Evolutionary conservation across 2,329 filamentous ascomycete species (phyloP), one percentile per base, ranked within the genome.

Genomic region (Penicillium sp.): DNA sequence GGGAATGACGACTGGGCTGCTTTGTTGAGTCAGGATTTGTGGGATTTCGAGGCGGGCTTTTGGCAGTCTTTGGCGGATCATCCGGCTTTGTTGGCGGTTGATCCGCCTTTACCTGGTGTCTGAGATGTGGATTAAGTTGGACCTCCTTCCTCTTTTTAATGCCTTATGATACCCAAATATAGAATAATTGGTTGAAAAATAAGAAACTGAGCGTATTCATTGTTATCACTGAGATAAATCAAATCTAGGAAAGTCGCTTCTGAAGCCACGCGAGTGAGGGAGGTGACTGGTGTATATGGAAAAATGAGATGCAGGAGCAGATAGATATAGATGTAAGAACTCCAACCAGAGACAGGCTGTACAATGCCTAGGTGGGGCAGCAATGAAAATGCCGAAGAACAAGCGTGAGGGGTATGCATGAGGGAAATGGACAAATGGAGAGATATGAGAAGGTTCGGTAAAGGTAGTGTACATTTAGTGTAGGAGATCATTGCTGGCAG

Each of bases 401-500:
- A 44, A 45, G 27, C 40, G 40, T 51, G 40, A 18, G 27, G 29
- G 27, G 47, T 47, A 51, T 45, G 33, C 22, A 45, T 35, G 35
- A 50, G 20, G 41, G 46, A 42, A 53, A 45, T 51, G 33, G 46
- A 47, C 35, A 46, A 41, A 48, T 45, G 45, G 52, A 35, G 26
- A 44, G 40, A 29, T 40, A 48, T 8, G 31, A 9, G 26, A 27
- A 56, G 23, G 48, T 5, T 42, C 44, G 15, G 44, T 45, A 44
- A 9, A 53, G 48, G 29, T 61, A 53, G 40, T 56, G 49, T 53
- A 59, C 53, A 57, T 42, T 67, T 64, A 71, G 29, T 63, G 58
- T 50, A 78, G 67, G 56, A 86, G 69, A 53, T 74, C 75, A 50
- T 77, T 73, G 40, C 81, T 83, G 27, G 91, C 90, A 49, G 77